Evolutionary conservation across 2,329 filamentous ascomycete species (phyloP), one percentile per base, ranked within the genome.

Genomic region (Calonectria hongkongensis): DNA sequence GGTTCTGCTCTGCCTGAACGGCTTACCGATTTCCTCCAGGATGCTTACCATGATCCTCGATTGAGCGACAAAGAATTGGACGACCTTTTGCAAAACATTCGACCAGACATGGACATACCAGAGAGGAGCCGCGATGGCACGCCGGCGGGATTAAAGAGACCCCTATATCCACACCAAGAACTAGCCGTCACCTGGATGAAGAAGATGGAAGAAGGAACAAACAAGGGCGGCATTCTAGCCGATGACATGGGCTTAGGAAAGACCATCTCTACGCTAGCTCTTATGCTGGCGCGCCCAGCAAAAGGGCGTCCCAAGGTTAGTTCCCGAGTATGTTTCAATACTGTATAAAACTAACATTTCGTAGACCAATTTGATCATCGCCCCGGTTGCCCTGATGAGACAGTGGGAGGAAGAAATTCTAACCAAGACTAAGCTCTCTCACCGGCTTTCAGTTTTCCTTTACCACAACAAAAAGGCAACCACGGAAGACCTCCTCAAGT

Each of bases 241-340:
- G 96, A 98, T 82, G 95, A 98, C 79, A 98, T 98, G 96, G 95
- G 95, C 3, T 84, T 98, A 12, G 95, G 95, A 21, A 98, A 98
- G 85, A 98, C 96, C 0, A 93, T 98, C 28, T 95, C 96, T 73
- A 93, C 94, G 6, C 87, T 98, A 27, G 91, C 95, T 4, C 88
- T 98, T 51, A 94, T 98, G 77, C 87, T 95, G 15, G 89, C 90
- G 7, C 89, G 92, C 7, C 92, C 89, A n/a, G 91, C 94, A 0
- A 83, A 86, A 0, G 88, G 74, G 16, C 78, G 81, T 39, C 81
- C 82, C 21, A 85, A 85, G 76, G 82, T 83, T 51, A 67, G 78
- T 75, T 39, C 18, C 8, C 41, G 0, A 27, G 3, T 10, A 30
- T 30, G 1, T 45, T 5, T 1, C 18, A 18, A 15, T 4, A 7